Conservation (phyloP, 225 moss, liverwort and hornwort genomes). For the Physcomitrellopsis africana region DNA sequence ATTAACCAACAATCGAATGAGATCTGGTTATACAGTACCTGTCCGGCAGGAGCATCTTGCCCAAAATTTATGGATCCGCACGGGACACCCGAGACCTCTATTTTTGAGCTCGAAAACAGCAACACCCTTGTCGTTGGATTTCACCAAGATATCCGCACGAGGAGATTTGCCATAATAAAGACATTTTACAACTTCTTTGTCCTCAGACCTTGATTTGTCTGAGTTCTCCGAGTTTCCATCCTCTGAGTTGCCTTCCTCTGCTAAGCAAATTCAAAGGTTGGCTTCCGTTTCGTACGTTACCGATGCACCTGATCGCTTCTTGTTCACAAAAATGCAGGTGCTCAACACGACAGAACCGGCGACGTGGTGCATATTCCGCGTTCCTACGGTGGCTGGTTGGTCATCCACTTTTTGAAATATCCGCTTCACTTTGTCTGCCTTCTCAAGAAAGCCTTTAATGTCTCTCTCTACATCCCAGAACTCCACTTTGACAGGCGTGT, state of each 20-base stretch:
- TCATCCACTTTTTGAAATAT: conserved; percentile 8
- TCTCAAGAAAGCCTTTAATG: background rate
- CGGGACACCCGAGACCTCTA: too few relatives aligned
- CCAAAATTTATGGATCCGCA: conserved; percentile 7
- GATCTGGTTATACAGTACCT: too few relatives aligned
- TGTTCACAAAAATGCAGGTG: background rate
- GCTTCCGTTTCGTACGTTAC: too few relatives aligned
- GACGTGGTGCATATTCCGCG: background rate
- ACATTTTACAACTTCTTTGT: too few relatives aligned
- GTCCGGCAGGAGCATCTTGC: too few relatives aligned
- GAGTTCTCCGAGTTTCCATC: too few relatives aligned
- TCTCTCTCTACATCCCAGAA: conserved; percentile 18
- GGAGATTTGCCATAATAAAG: conserved; percentile 15
- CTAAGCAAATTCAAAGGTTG: too few relatives aligned
- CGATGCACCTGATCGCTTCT: background rate
- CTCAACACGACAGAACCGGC: background rate
- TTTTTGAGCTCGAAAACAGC: too few relatives aligned
- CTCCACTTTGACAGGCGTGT: conserved; percentile 19
- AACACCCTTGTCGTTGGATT: background rate
- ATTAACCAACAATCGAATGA: too few relatives aligned
- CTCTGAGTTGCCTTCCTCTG: too few relatives aligned
- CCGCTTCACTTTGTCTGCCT: background rate
- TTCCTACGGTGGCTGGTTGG: background rate
- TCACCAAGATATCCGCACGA: background rate
- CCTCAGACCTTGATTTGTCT: too few relatives aligned